Base-by-base conservation (phyloP, 257 asterid genomes). In the Dorcoceras hygrometricum region DNA sequence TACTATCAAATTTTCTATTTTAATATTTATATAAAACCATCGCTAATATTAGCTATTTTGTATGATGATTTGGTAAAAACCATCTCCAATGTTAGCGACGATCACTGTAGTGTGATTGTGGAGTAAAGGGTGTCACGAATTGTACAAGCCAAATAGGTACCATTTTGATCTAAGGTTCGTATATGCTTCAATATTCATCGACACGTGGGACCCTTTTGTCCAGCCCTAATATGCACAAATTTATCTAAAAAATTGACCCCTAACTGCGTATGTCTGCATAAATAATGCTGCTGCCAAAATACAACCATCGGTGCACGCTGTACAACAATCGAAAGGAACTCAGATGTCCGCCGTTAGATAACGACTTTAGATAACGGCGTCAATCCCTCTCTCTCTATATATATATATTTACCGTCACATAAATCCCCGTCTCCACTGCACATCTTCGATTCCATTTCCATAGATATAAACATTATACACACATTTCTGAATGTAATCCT, bases 201-300 rank as follows among this genome's bases (percentile, higher is more conserved):
- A 83, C 95, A 90, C 53, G 65, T 79, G 84, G 95, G 86, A 39
- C 92, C 95, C 69, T 6, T 8, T n/a, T 82, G 95, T 80, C 90
- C 70, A 68, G 19, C 84, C 68, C 29, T 62, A 65, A 32, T 76
- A 79, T 55, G 78, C 80, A 80, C 89, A 78, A 63, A 24, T 34
- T 71, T 66, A 71, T 76, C 70, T 56, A 11, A 39, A 60, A 56
- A 72, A 79, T 73, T 59, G 36, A 62, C 75, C 65, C 78, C 72
- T 71, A 62, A 73, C 74, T 28, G 79, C 25, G 69, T 57, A 34
- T 39, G 84, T 71, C 76, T 73, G 29, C 18, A 34, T 43, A 34
- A 71, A 71, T 50, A 48, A 61, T 27, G 50, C 24, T 24, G 59
- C 62, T 65, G 76, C 70, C 46, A 8, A 34, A 16, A 25, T 34